Conservation (phyloP, 768 basidiomycete species). For the Mycena alexandri region DNA sequence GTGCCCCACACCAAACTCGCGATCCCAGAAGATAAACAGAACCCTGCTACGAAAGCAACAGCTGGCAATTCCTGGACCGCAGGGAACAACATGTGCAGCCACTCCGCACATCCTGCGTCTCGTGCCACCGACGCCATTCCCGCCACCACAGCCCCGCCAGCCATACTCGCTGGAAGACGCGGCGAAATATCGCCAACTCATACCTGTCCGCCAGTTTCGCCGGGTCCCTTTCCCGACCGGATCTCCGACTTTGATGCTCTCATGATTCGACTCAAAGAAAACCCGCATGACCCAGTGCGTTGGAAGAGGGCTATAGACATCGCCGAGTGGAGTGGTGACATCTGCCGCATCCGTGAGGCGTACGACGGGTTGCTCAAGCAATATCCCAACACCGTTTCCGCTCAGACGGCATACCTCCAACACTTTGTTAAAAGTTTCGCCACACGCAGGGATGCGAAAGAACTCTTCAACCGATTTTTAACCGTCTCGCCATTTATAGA, state of each 20-base stretch:
- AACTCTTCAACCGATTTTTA: slow-evolving; percentile 90
- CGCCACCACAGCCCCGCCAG: too few species aligned
- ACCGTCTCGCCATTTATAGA: slow-evolving; percentile 85
- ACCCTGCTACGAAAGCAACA: too few species aligned
- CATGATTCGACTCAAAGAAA: slow-evolving; percentile 71
- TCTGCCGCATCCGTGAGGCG: slow-evolving; percentile 82
- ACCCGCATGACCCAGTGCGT: slow-evolving; percentile 80
- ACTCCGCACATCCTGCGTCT: too few species aligned
- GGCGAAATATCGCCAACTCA: too few species aligned
- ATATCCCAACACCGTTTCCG: slow-evolving; percentile 93
- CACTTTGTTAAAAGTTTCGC: slow-evolving; percentile 76
- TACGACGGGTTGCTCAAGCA: slow-evolving; percentile 87
- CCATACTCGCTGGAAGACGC: too few species aligned
- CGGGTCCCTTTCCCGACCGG: slow-evolving; percentile 56
- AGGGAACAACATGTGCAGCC: too few species aligned
- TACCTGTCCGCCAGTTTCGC: too few species aligned
- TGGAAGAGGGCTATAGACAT: slow-evolving; percentile 84
- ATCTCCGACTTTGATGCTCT: slow-evolving; percentile 74
- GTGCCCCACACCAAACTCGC: too few species aligned
- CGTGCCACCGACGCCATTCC: too few species aligned
- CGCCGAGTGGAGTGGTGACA: slow-evolving; percentile 82
- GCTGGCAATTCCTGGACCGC: too few species aligned
- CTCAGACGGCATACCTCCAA: slow-evolving; percentile 87
- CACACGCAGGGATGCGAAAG: slow-evolving; percentile 83
- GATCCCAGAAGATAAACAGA: too few species aligned